Evolutionary conservation across 2,329 filamentous ascomycete genomes (phyloP).

Genomic region (Fusarium caatingaense): DNA sequence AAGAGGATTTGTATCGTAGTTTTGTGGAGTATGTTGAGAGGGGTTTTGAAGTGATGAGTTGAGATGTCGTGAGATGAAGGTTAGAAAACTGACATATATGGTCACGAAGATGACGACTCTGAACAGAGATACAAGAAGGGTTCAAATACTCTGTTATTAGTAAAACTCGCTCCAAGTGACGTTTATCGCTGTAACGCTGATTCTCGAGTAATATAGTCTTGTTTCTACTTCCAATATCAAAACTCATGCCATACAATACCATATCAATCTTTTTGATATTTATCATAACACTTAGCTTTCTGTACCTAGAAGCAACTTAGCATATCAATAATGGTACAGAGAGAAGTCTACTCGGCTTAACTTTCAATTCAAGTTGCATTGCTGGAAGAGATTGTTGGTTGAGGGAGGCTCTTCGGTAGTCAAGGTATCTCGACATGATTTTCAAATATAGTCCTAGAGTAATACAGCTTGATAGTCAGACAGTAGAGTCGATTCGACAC

Average conservation of each 20-base stretch:
- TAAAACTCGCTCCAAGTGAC: not conserved
- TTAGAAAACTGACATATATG: not conserved
- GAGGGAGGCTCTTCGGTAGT: not conserved
- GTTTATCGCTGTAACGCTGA: not conserved
- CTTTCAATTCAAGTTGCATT: not conserved
- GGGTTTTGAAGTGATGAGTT: not conserved
- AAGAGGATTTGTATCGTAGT: not conserved
- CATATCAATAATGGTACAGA: not conserved
- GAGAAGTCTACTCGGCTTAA: not conserved
- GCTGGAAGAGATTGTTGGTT: not conserved
- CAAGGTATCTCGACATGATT: not conserved
- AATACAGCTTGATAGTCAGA: not conserved
- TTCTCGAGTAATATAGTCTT: not conserved
- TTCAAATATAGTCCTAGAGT: not conserved
- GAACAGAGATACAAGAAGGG: not conserved
- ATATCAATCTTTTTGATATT: not conserved
- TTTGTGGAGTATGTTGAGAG: not conserved
- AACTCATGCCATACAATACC: not conserved
- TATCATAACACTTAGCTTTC: not conserved
- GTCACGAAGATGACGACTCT: not conserved
- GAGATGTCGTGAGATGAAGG: not conserved
- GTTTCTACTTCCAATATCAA: not conserved
- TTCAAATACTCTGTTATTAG: not conserved
- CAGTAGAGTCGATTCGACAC: too few species aligned
- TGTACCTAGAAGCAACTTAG: not conserved